These are phyloP conservation scores for Diaporthe caulivora DNA, from an alignment of 2,329 filamentous ascomycete genomes.

Conservation along the genomic window DNA sequence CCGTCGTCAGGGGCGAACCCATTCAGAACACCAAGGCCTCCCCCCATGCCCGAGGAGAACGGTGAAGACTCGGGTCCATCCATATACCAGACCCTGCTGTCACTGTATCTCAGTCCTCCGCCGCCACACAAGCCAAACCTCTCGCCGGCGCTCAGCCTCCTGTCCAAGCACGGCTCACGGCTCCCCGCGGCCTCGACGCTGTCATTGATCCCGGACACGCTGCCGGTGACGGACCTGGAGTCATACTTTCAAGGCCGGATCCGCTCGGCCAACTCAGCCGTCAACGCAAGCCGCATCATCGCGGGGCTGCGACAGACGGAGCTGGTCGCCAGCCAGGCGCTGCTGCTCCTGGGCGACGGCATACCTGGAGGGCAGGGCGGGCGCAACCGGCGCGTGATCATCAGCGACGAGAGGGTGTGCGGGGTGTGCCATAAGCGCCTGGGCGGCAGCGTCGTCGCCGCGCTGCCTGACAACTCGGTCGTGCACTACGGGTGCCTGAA, in stretches of 20 bases:
- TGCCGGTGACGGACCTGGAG: constrained; percentile 84
- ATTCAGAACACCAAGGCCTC: constrained; percentile 50
- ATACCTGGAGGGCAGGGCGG: constrained; percentile 64
- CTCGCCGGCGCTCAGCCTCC: constrained; percentile 83
- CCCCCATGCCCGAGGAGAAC: constrained; percentile 51
- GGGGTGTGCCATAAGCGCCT: constrained; percentile 94
- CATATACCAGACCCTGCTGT: constrained; percentile 92
- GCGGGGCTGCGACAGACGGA: constrained; percentile 82
- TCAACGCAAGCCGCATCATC: constrained; percentile 85
- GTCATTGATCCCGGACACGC: constrained; percentile 82
- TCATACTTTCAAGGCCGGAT: constrained; percentile 95
- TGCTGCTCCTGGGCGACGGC: constrained; percentile 79
- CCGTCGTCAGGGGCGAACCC: constrained; percentile 41
- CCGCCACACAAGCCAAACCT: constrained; percentile 79
- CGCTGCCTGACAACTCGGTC: constrained; percentile 85
- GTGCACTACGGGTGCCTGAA: constrained; percentile 85
- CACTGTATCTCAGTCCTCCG: constrained; percentile 88
- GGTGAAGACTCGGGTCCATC: constrained; percentile 71
- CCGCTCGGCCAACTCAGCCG: constrained; percentile 82
- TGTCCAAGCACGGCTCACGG: constrained; percentile 93
- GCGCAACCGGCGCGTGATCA: constrained; percentile 76
- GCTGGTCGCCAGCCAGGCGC: constrained; percentile 80
- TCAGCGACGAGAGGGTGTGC: constrained; percentile 90
- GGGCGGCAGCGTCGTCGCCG: constrained; percentile 90
- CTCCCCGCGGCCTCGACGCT: constrained; percentile 90